Conservation (phyloP, 805 yeast genomes). For the Lachancea cidri region DNA sequence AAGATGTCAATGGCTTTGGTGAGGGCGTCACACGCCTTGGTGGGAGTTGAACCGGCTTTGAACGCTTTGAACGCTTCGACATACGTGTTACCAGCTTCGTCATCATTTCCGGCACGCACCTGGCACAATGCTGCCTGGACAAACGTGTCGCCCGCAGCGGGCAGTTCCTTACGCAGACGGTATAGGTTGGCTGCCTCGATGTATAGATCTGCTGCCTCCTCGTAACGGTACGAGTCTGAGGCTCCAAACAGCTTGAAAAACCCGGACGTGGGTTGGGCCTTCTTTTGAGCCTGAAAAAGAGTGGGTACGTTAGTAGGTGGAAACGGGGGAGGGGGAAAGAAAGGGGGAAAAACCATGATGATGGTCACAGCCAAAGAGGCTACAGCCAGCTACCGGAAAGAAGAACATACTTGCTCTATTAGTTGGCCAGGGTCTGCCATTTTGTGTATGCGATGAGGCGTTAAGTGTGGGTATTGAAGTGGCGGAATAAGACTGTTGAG, state of each 20-base stretch:
- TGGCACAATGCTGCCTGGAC: constrained; percentile 83
- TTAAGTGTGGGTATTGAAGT: no score
- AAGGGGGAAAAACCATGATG: no score
- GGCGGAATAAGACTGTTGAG: no score
- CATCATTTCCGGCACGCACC: constrained; percentile 65
- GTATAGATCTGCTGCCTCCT: constrained; percentile 89
- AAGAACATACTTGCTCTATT: background rate
- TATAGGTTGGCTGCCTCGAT: constrained; percentile 91
- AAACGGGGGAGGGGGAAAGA: no score
- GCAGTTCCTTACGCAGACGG: constrained; percentile 66
- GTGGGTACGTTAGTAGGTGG: no score
- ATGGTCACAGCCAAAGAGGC: no score
- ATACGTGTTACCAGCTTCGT: constrained; percentile 86
- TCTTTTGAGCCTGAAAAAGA: constrained; percentile 62
- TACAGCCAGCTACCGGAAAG: no score
- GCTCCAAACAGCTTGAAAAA: constrained; percentile 65
- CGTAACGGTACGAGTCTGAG: constrained; percentile 57
- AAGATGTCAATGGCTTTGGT: constrained; percentile 76
- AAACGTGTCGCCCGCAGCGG: constrained; percentile 76
- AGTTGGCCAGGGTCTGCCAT: background rate
- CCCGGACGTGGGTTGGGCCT: constrained; percentile 65
- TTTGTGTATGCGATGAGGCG: background rate
- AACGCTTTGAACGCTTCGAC: constrained; percentile 89
- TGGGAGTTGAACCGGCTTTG: constrained; percentile 64
- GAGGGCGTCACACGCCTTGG: constrained; percentile 67